A percentile compares a stretch with the other conserved stretches of the same genome.
Conservation (phyloP, 306 rosid species). For the Lathyrus sativus region DNA sequence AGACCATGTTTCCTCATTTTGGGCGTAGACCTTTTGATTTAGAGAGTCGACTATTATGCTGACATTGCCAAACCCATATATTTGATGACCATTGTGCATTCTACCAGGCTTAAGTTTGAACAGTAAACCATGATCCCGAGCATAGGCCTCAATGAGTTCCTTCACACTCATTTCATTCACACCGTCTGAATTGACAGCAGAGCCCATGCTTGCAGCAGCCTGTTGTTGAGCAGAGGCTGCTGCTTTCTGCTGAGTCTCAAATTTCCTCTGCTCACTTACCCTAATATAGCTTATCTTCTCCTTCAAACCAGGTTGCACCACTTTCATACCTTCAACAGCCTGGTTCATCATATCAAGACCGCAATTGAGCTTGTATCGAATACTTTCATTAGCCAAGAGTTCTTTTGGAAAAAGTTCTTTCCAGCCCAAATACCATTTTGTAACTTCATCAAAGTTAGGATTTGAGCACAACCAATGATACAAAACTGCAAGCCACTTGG, state of each 20-base stretch:
- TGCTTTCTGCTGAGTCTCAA: conserved; percentile 90
- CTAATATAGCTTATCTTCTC: conserved; percentile 78
- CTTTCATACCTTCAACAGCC: conserved; percentile 88
- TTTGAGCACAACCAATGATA: conserved; percentile 79
- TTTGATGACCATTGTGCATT: conserved; percentile 79
- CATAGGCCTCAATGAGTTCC: conserved; percentile 81
- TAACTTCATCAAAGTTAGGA: conserved; percentile 88
- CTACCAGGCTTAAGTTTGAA: conserved; percentile 81
- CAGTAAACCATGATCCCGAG: conserved; percentile 68
- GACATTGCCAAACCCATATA: conserved; percentile 79
- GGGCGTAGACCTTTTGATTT: conserved; percentile 75
- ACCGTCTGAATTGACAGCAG: conserved; percentile 55
- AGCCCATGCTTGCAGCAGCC: conserved; percentile 60
- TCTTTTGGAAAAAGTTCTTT: conserved; percentile 79
- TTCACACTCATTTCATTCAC: conserved; percentile 73
- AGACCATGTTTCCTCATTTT: conserved; percentile 69
- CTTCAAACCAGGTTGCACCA: conserved; percentile 84
- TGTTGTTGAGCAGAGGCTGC: conserved; percentile 67
- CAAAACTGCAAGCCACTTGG: conserved; percentile 86
- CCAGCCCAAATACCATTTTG: conserved; percentile 89
- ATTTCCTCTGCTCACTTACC: conserved; percentile 82
- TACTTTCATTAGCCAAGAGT: conserved; percentile 78
- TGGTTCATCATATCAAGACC: conserved; percentile 93
- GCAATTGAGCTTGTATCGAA: conserved; percentile 67
- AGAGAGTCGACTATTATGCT: conserved; percentile 69